Evolutionary conservation across 768 basidiomycete species (phyloP).

Genomic region (Butyriboletus loyo): DNA sequence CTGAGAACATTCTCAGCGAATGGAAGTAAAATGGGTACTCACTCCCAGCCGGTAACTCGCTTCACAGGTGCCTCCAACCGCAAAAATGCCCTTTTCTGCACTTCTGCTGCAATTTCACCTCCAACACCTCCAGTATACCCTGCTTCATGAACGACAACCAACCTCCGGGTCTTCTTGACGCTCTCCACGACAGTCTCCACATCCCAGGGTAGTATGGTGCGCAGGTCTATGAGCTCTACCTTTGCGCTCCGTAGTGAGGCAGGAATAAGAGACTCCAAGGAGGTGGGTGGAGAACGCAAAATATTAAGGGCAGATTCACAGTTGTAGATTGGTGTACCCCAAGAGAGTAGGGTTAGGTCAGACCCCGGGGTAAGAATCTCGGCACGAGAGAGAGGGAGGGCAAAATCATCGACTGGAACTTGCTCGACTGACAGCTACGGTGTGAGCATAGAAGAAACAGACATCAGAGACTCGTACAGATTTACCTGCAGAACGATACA

Average conservation of each 20-base stretch:
- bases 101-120: conserved; percentile 86
- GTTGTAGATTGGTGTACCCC: conserved; percentile 92
- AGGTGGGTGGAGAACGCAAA: conserved; percentile 60
- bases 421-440: conserved; percentile 63
- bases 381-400: conserved; percentile 78
- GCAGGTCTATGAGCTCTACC: conserved; percentile 86
- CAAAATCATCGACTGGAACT: conserved; percentile 85
- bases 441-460: conserved; percentile 2
- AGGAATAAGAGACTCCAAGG: conserved; percentile 65
- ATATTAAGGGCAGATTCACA: conserved; percentile 82
- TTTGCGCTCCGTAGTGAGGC: conserved; percentile 60
- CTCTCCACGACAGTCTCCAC: conserved; percentile 76
- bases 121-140: conserved; percentile 85
- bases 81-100: conserved; percentile 86
- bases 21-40: conserved; percentile 36
- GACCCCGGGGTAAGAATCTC: conserved; percentile 71
- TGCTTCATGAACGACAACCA: conserved; percentile 92
- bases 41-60: conserved; percentile 93
- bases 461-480: neutral
- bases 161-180: conserved; percentile 78
- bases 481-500: conserved; percentile 84
- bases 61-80: conserved; percentile 85
- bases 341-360: conserved; percentile 87
- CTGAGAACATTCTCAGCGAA: neutral
- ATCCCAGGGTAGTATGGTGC: conserved; percentile 90